A percentile compares a stretch with the other conserved stretches of the same genome.
Conservation (phyloP, 164 flowering plant species). For the Pachysandra terminalis region DNA sequence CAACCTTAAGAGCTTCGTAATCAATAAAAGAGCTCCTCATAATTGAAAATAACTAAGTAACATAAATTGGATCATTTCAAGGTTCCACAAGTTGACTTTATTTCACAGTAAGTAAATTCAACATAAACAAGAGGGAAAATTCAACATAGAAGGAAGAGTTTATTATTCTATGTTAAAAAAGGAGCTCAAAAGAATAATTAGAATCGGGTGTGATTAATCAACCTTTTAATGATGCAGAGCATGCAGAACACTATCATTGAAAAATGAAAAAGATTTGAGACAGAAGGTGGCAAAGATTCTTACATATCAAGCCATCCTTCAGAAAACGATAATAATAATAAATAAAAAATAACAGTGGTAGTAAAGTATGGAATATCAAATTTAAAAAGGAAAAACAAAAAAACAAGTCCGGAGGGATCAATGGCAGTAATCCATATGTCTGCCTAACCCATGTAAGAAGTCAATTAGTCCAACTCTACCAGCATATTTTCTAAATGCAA, state of each 20-base stretch:
- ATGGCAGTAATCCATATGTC: slow-evolving; percentile 48
- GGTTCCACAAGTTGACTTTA: no score
- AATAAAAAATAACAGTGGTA: not conserved
- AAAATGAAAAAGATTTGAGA: not conserved
- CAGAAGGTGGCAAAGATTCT: not conserved
- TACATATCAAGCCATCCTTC: no score
- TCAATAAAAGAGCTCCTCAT: not conserved
- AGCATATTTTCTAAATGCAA: slow-evolving; percentile 96
- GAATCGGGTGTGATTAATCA: not conserved
- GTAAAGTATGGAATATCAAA: not conserved
- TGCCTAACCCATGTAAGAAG: slow-evolving; percentile 78
- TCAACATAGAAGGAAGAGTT: no score
- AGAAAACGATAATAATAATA: not conserved
- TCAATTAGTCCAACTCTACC: slow-evolving; percentile 96
- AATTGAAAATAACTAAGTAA: not conserved
- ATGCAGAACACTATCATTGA: not conserved
- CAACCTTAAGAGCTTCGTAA: not conserved
- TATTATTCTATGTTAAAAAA: no score
- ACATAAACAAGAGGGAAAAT: no score
- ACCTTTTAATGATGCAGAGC: not conserved
- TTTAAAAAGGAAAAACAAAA: not conserved
- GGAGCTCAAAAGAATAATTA: not conserved
- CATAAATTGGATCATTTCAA: not conserved
- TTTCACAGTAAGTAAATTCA: not conserved
- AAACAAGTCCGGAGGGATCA: not conserved